Conservation (phyloP, 2,329 filamentous ascomycete species). For the Coniochaeta sp. region DNA sequence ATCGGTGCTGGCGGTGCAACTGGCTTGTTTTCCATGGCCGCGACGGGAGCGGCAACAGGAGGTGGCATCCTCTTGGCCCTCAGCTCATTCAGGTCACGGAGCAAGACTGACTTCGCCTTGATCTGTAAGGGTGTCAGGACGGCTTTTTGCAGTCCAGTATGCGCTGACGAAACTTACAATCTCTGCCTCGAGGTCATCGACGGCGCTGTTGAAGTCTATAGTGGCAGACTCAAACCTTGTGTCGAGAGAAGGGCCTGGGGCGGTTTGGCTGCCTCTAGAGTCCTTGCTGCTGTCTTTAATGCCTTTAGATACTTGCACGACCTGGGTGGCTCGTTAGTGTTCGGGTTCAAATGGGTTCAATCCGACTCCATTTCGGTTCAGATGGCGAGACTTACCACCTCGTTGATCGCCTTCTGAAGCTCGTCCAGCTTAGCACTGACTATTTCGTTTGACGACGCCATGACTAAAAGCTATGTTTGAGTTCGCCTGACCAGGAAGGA, state of each 20-base stretch:
- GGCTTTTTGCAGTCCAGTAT: neutral
- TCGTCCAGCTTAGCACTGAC: slow-evolving; percentile 30
- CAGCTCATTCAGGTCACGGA: slow-evolving; percentile 42
- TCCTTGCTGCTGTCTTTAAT: slow-evolving; percentile 41
- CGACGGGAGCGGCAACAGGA: slow-evolving; percentile 8
- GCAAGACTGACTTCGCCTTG: slow-evolving; percentile 46
- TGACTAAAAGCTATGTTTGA: neutral
- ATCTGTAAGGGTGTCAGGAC: slow-evolving; percentile 21
- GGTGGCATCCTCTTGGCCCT: slow-evolving; percentile 20
- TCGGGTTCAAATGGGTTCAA: neutral
- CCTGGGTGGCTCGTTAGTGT: slow-evolving; percentile 26
- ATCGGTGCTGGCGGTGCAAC: slow-evolving; percentile 15
- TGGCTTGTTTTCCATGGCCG: slow-evolving; percentile 6
- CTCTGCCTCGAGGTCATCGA: slow-evolving; percentile 50
- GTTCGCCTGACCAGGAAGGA: neutral
- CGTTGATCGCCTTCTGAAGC: slow-evolving; percentile 46
- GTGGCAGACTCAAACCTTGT: slow-evolving; percentile 39
- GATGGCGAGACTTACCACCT: slow-evolving; percentile 32
- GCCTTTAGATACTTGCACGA: slow-evolving; percentile 52
- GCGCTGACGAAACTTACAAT: slow-evolving; percentile 7
- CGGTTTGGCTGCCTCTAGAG: slow-evolving; percentile 28
- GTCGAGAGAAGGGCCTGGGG: slow-evolving; percentile 23
- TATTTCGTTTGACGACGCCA: slow-evolving; percentile 1
- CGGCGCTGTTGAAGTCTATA: slow-evolving; percentile 36
- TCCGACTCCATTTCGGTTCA: neutral